Evolutionary conservation across 106 monocot genomes (phyloP).

Genomic region (Allium sativum): DNA sequence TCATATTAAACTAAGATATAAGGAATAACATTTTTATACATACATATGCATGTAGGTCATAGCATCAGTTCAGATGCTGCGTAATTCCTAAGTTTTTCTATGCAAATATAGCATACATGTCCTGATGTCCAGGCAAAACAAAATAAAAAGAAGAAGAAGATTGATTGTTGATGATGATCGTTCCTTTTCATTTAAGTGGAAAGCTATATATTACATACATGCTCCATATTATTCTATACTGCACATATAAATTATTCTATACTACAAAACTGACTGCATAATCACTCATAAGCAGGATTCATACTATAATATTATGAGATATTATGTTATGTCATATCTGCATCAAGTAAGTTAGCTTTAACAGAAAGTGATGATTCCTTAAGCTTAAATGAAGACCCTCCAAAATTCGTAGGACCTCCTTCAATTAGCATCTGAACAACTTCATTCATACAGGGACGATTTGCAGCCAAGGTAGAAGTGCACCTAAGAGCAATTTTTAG

Average conservation of each 20-base stretch:
- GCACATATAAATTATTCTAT: no score
- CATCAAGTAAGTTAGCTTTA: conserved; percentile 1
- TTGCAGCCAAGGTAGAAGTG: conserved; percentile 46
- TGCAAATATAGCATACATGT: no score
- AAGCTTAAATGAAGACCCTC: conserved; percentile 26
- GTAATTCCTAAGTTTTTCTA: not conserved
- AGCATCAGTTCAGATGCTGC: conserved; percentile 1
- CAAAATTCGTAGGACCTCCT: conserved; percentile 12
- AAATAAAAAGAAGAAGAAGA: no score
- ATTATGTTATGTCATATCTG: not conserved
- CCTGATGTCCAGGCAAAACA: no score
- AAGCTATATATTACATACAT: no score
- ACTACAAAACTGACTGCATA: no score
- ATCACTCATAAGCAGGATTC: no score
- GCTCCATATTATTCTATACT: no score
- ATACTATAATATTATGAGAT: no score
- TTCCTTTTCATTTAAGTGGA: no score
- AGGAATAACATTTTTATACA: not conserved
- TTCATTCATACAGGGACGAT: conserved; percentile 83
- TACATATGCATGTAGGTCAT: not conserved
- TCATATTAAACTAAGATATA: no score
- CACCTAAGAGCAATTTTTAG: conserved; percentile 63
- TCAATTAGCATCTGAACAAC: conserved; percentile 75
- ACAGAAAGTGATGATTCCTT: conserved; percentile 7
- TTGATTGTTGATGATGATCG: no score